These are phyloP conservation scores for Moelleriella libera DNA, from an alignment of 2,329 filamentous ascomycete genomes.

Conservation along the genomic window DNA sequence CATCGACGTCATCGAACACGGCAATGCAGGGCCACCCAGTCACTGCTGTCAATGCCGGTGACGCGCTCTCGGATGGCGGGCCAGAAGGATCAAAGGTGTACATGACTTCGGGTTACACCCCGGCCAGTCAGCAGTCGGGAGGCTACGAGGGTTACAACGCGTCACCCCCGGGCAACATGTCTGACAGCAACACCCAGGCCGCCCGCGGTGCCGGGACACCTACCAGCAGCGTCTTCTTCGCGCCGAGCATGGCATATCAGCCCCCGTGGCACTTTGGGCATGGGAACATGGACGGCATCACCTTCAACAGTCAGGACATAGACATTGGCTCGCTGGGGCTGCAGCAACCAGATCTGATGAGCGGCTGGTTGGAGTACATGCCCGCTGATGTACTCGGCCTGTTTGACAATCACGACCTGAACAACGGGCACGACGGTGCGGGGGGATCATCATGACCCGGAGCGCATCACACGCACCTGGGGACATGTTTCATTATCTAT, in stretches of 20 bases:
- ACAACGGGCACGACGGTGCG: conserved; percentile 7
- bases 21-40: conserved; percentile 7
- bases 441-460: neutral
- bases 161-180: conserved; percentile 27
- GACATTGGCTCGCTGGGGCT: conserved; percentile 54
- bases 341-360: conserved; percentile 49
- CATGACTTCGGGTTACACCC: conserved; percentile 20
- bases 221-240: conserved; percentile 11
- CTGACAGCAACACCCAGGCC: conserved; percentile 12
- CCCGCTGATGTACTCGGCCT: conserved; percentile 50
- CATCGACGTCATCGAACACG: conserved; percentile 9
- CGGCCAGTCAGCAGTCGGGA: conserved; percentile 25
- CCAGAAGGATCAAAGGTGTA: conserved; percentile 20
- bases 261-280: conserved; percentile 16
- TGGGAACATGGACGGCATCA: conserved; percentile 37
- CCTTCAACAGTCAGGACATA: conserved; percentile 65
- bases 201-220: neutral
- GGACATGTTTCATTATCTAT: neutral
- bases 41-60: conserved; percentile 13
- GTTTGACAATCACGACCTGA: conserved; percentile 26
- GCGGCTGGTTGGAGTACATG: conserved; percentile 58
- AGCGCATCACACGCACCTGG: neutral
- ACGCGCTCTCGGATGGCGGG: conserved; percentile 9
- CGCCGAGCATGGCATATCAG: conserved; percentile 13
- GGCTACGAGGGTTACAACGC: conserved; percentile 27